Evolutionary conservation across 208 protist species (phyloP).

Genomic region (Leishmania aethiopica): DNA sequence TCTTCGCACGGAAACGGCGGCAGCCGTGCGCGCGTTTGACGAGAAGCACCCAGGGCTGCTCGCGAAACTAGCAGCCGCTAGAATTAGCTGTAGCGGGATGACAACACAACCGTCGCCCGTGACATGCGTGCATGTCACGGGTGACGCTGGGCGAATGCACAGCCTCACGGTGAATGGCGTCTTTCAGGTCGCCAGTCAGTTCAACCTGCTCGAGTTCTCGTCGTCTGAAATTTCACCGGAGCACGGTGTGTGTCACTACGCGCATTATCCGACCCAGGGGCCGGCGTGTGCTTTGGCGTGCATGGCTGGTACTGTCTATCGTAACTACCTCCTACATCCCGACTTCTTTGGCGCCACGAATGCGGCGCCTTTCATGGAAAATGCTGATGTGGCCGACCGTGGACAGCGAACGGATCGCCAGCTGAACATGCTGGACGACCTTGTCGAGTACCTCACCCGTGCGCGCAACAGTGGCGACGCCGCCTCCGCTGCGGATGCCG

Average conservation of each 20-base stretch:
- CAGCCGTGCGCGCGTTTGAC: conserved; percentile 26
- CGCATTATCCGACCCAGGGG: conserved; percentile 66
- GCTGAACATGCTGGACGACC: conserved; percentile 35
- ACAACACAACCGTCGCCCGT: not conserved
- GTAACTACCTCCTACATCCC: conserved; percentile 68
- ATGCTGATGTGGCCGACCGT: conserved; percentile 7
- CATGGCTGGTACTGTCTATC: conserved; percentile 58
- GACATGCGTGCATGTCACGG: conserved; percentile 30
- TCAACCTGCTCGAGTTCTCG: conserved; percentile 79
- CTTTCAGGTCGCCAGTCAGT: conserved; percentile 81
- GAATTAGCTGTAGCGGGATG: not conserved
- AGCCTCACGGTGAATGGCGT: conserved; percentile 32
- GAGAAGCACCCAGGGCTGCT: conserved; percentile 28
- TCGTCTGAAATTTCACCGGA: conserved; percentile 38
- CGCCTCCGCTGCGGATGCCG: not conserved
- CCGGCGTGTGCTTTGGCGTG: conserved; percentile 69
- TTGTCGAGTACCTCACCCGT: conserved; percentile 29
- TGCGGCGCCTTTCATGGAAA: not conserved
- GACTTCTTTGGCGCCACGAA: conserved; percentile 11
- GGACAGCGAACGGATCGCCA: conserved; percentile 39
- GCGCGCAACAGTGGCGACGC: not conserved
- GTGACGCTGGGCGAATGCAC: conserved; percentile 32
- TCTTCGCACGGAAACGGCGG: conserved; percentile 33
- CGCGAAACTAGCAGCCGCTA: not conserved
- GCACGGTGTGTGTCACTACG: conserved; percentile 57